phyloP scores from a whole-genome alignment of 768 basidiomycete genomes.

The Calocybe gangraenosa region DNA sequence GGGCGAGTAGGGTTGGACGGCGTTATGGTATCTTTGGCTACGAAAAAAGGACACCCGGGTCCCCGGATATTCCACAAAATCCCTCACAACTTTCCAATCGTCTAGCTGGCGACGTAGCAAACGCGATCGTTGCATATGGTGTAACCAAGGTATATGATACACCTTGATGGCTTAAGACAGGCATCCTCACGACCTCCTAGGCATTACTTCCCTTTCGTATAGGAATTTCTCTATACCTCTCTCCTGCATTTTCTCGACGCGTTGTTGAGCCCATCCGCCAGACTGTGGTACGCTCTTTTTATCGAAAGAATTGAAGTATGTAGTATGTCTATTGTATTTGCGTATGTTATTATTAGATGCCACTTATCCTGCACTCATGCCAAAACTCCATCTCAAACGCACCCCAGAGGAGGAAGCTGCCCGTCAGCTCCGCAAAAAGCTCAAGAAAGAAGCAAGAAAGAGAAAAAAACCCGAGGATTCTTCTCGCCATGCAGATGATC shows the following conservation, averaged over 20 bases:
- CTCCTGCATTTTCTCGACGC: conserved; percentile 67
- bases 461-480: conserved; percentile 19
- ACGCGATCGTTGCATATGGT: conserved; percentile 79
- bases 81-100: conserved; percentile 28
- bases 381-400: conserved; percentile 59
- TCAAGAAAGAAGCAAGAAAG: conserved; percentile 30
- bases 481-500: too few species aligned
- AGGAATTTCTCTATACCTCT: conserved; percentile 64
- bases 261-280: conserved; percentile 61
- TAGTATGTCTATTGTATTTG: conserved; percentile 9
- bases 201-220: conserved; percentile 72
- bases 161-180: too few species aligned
- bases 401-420: conserved; percentile 58
- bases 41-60: conserved; percentile 42
- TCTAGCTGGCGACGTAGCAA: conserved; percentile 75
- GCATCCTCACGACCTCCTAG: conserved; percentile 31
- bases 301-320: conserved; percentile 18
- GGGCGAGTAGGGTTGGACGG: conserved; percentile 66
- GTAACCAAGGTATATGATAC: conserved; percentile 58
- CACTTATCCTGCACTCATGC: conserved; percentile 23
- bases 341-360: conserved; percentile 5
- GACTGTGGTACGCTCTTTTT: conserved; percentile 27
- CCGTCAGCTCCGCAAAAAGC: conserved; percentile 33
- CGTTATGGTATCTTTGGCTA: conserved; percentile 82
- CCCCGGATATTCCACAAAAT: conserved; percentile 20